A percentile compares a stretch with the other conserved stretches of the same genome.
phyloP scores from a whole-genome alignment of 108 stramenopile genomes.

The Nannochloropsis salina region DNA sequence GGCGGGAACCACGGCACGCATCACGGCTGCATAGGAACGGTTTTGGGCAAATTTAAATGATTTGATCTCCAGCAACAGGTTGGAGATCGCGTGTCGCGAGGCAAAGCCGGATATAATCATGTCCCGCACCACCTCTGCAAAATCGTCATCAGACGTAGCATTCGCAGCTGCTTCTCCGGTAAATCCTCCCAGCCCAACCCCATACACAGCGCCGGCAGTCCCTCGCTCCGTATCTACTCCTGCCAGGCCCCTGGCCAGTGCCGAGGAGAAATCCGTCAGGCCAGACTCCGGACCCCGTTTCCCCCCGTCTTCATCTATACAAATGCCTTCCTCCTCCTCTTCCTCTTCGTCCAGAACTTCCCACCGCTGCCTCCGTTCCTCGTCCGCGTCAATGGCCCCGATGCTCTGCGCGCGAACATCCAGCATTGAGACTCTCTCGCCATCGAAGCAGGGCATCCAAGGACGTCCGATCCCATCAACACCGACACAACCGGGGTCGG shows the following conservation, averaged over 20 bases:
- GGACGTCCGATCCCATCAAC: not conserved
- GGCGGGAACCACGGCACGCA: not conserved
- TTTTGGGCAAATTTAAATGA: constrained; percentile 53
- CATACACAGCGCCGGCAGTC: not conserved
- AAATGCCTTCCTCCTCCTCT: constrained; percentile 33
- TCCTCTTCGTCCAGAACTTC: constrained; percentile 24
- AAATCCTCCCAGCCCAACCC: not conserved
- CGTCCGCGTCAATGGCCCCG: constrained; percentile 10
- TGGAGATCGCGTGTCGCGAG: constrained; percentile 50
- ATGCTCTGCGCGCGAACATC: constrained; percentile 74
- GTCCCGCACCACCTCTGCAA: constrained; percentile 46
- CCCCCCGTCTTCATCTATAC: not conserved
- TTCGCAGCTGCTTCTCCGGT: not conserved
- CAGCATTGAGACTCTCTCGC: constrained; percentile 63
- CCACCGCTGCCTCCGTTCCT: not conserved
- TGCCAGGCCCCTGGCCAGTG: not conserved
- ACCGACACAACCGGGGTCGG: not conserved
- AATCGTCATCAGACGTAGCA: constrained; percentile 31
- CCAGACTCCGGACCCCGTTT: not conserved
- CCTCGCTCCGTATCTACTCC: not conserved
- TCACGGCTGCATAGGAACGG: not conserved
- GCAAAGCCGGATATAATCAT: constrained; percentile 39
- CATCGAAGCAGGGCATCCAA: constrained; percentile 35
- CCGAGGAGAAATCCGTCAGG: not conserved
- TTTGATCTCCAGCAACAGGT: constrained; percentile 53